Evolutionary conservation across 495 filamentous ascomycete genomes (phyloP), one percentile per base, ranked within the genome.

Genomic region (Hyaloscypha hepaticicola): DNA sequence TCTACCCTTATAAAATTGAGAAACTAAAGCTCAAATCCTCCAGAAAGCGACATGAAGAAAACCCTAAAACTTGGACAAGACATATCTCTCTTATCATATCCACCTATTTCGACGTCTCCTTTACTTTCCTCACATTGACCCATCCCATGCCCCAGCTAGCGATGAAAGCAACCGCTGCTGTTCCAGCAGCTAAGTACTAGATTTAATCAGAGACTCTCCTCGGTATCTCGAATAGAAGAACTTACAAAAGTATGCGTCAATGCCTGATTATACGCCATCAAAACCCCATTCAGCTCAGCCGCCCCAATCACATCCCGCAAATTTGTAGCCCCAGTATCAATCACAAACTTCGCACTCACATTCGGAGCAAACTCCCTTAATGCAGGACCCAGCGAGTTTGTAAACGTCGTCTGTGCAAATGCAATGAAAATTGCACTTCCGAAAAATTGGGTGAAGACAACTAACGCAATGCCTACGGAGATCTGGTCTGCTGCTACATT

Each of bases 361-460:
- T 50, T 55, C 1, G 66, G 66, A 16, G 66, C 66, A 55, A 26
- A 63, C 4, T 41, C 19, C 6, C 12, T 7, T 1, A 68, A 28
- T 9, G 27, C 61, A 5, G 55, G 12, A 12, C 7, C 16, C 6
- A 68, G 25, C 12, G 27, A 22, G 52, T 51, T 64, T 0, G 22
- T 29, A 55, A 68, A 64, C n/a, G 31, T 58, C 4, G 60, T 64
- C 27, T 64, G 51, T 5, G 31, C 66, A n/a, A 68, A 33, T n/a
- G 59, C 33, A 14, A 86, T 73, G 68, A 90, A 88, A 28, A 91
- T 68, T 5, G 88, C 82, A 55, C 83, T 85, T 14, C 85, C 85
- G 0, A 92, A 72, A 2, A 79, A 76, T 69, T 88, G 86, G 16
- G 72, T 63, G 64, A 91, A 88, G 55, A 87, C 79, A 65, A 90